Base-by-base conservation (phyloP, 1,139 yeast genomes). In the Candida albicans region DNA sequence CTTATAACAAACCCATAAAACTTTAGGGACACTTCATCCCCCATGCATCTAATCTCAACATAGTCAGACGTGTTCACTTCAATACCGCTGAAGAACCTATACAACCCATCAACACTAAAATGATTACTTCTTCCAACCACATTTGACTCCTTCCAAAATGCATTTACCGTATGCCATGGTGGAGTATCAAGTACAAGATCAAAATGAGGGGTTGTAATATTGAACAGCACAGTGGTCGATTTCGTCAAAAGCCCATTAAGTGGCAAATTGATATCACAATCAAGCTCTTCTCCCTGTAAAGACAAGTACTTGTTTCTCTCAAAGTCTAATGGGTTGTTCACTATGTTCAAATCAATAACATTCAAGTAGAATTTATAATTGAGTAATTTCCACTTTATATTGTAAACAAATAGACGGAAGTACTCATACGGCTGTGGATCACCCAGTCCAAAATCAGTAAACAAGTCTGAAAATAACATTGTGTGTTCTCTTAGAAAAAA, bases 401-500 rank as follows among this genome's bases (percentile, higher is more conserved):
- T 58, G 57, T 89, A 89, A 4, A 70, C 64, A 48, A 82, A 82
- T 0, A 96, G 95, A 26, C 93, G 72, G 59, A 87, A 88, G 18
- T 78, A 64, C 48, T 87, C 93, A 56, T 91, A 91, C 0, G 89
- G 84, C 0, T 77, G 68, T 0, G 87, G 82, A 0, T 82, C 81
- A 0, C 95, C 95, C 1, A 88, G 73, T 0, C 84, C 75, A 65
- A 93, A 90, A 61, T 93, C 99, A 2, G 80, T 67, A 40, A 85
- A 65, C 51, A 88, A 61, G 55, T 93, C 98, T 0, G 87, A 74
- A n/a, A 90, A 55, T 27, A 91, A 61, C 4, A 86, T 75, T 2
- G 86, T 71, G 55, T 93, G 99, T 58, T 93, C 99, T 48, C 96
- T 72, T n/a, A 93, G 67, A 13, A 90, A 60, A 59, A 84, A 93